phyloP scores from a whole-genome alignment of 805 yeast species.

The Citeromyces matritensis region DNA sequence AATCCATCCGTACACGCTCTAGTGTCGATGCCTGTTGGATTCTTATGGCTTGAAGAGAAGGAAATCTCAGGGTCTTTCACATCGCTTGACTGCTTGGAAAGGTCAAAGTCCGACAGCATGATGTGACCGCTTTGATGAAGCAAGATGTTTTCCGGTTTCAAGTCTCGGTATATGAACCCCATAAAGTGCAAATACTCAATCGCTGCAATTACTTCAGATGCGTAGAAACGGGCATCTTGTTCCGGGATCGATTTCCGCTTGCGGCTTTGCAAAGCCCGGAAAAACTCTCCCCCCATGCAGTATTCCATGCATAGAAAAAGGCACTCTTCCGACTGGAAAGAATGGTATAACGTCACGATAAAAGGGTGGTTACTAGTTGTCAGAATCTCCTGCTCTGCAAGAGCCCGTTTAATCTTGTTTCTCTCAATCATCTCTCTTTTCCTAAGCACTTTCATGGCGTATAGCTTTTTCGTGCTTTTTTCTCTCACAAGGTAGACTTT shows the following conservation, averaged over 20 bases:
- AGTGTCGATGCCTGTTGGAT: conserved; percentile 67
- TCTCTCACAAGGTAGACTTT: conserved; percentile 88
- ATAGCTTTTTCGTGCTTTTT: conserved; percentile 39
- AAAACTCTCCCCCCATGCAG: conserved; percentile 98
- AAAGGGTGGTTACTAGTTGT: conserved; percentile 96
- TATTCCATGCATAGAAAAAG: conserved; percentile 94
- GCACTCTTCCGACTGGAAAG: conserved; percentile 88
- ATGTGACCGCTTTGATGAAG: conserved; percentile 96
- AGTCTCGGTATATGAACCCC: conserved; percentile 94
- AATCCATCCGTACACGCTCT: conserved; percentile 93
- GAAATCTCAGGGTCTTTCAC: conserved; percentile 60
- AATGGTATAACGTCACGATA: conserved; percentile 89
- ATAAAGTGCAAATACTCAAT: conserved; percentile 86
- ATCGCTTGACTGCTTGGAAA: conserved; percentile 75
- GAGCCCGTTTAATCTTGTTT: conserved; percentile 84
- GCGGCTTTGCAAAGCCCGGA: conserved; percentile 88
- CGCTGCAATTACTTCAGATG: conserved; percentile 95
- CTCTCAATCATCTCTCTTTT: conserved; percentile 92
- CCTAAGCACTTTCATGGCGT: conserved; percentile 84
- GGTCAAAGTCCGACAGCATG: conserved; percentile 93
- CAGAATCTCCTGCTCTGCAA: conserved; percentile 93
- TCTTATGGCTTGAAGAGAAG: conserved; percentile 13
- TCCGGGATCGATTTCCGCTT: conserved; percentile 76
- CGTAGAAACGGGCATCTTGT: conserved; percentile 83
- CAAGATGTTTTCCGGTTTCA: conserved; percentile 91